Base-by-base conservation (phyloP, 495 filamentous ascomycete species). In the Beverwykella pulmonaria region DNA sequence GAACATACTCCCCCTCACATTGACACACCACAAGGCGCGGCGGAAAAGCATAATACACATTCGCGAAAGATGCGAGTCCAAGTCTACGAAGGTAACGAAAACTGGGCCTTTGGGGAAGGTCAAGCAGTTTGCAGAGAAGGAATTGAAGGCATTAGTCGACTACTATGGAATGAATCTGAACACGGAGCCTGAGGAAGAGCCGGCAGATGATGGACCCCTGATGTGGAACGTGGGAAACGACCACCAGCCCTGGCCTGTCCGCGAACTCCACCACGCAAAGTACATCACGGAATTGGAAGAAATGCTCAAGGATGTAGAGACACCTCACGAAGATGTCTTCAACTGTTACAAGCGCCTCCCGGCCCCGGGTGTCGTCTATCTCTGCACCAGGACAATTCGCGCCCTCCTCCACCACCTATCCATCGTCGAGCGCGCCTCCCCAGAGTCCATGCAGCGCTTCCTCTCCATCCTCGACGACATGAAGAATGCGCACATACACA, bases 381-480 rank as follows among this genome's bases (percentile, higher is more conserved):
- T 98, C 2, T 77, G 82, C 3, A 76, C 83, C 26, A 72, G 75
- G 5, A 77, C 82, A 0, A 83, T 92, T 15, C 86, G 87, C 53
- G 75, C 75, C 26, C 80, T 97, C n/a, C 77, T 96, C 56, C 82
- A 82, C 22, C 83, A 83, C 57, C 81, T 98, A 32, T 87, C 89
- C 25, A 80, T 82, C 72, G 82, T 86, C 8, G 81, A 87, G 49
- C 76, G 75, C 20, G 86, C 86, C 53, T 76, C 82, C 54, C 76
- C 82, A 47, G 70, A 75, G 36, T 82, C 84, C 1, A 92, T 91
- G 87, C 74, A 94, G 57, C 88, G 90, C 32, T 98, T 92, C 74
- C 85, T 97, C 47, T 85, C 87, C 3, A 79, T 97, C 32, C 78
- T 97, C 17, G 89, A 92, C 56, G 93, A 98, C 73, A 87, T 93